These are phyloP conservation scores for Paraglomus occultum DNA, from an alignment of 192 early-diverging fungal genomes.

Conservation along the genomic window DNA sequence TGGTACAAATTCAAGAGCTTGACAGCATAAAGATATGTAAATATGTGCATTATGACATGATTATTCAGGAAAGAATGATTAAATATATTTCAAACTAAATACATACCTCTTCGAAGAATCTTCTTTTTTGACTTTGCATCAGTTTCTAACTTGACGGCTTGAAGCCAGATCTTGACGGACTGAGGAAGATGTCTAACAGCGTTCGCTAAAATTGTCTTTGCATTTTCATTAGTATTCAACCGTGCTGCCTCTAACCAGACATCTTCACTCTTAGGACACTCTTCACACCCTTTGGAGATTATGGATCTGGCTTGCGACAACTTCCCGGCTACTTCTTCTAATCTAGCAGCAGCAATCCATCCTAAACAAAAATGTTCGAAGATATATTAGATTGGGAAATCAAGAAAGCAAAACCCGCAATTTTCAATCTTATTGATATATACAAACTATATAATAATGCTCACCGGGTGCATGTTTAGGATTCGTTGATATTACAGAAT, in stretches of 20 bases:
- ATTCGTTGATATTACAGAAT: constrained; percentile 90
- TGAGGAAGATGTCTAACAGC: constrained; percentile 88
- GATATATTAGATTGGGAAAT: not conserved
- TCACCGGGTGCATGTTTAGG: constrained; percentile 82
- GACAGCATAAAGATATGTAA: not conserved
- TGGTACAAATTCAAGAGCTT: constrained; percentile 89
- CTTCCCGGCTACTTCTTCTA: constrained; percentile 93
- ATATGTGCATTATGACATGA: not conserved
- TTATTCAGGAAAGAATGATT: not conserved
- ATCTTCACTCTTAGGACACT: constrained; percentile 93
- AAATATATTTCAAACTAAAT: not conserved
- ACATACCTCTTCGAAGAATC: constrained; percentile 66
- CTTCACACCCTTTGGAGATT: constrained; percentile 89
- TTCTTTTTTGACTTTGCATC: constrained; percentile 73
- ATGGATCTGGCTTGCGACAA: constrained; percentile 76
- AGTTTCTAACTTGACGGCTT: constrained; percentile 82
- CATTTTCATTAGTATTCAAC: constrained; percentile 78
- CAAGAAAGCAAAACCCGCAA: not conserved
- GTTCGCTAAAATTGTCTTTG: constrained; percentile 87
- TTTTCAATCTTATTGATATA: not conserved
- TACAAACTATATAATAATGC: too few species aligned
- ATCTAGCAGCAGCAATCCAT: constrained; percentile 96
- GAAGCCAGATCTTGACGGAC: constrained; percentile 91
- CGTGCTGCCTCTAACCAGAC: constrained; percentile 97
- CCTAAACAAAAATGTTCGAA: constrained; percentile 39